Evolutionary conservation across 2,329 filamentous ascomycete species (phyloP).

Genomic region (Dactylonectria estremocensis): DNA sequence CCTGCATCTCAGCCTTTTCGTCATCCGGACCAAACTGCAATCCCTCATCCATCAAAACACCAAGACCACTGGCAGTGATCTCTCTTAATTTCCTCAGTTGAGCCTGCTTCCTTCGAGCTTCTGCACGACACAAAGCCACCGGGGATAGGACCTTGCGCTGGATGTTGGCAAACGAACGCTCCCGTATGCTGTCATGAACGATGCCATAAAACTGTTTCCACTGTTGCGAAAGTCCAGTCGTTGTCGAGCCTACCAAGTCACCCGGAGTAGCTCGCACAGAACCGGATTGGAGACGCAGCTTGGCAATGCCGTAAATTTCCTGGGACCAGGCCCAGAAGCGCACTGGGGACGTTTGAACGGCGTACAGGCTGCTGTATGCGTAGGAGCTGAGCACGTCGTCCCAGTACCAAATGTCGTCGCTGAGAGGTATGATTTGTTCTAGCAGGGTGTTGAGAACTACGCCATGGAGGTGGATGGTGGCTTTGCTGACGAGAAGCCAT

Average conservation of each 20-base stretch:
- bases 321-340: constrained; percentile 80
- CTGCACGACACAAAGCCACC: constrained; percentile 80
- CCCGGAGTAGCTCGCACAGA: constrained; percentile 49
- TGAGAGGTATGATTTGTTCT: constrained; percentile 86
- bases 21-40: constrained; percentile 77
- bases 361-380: constrained; percentile 84
- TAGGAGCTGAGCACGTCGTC: constrained; percentile 88
- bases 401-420: constrained; percentile 96
- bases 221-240: constrained; percentile 61
- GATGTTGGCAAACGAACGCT: constrained; percentile 80
- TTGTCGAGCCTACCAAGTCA: constrained; percentile 55
- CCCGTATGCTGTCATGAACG: constrained; percentile 81
- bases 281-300: constrained; percentile 58
- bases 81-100: constrained; percentile 81
- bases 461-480: constrained; percentile 91
- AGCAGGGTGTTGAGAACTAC: constrained; percentile 82
- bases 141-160: constrained; percentile 83
- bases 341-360: constrained; percentile 86
- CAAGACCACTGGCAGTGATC: constrained; percentile 88
- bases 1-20: constrained; percentile 68
- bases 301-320: constrained; percentile 78
- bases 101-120: constrained; percentile 82
- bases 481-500: constrained; percentile 93
- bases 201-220: constrained; percentile 85
- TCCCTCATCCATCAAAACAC: constrained; percentile 89